These are phyloP conservation scores for Emergomyces africanus DNA, from an alignment of 2,329 filamentous ascomycete species.

Conservation along the genomic window DNA sequence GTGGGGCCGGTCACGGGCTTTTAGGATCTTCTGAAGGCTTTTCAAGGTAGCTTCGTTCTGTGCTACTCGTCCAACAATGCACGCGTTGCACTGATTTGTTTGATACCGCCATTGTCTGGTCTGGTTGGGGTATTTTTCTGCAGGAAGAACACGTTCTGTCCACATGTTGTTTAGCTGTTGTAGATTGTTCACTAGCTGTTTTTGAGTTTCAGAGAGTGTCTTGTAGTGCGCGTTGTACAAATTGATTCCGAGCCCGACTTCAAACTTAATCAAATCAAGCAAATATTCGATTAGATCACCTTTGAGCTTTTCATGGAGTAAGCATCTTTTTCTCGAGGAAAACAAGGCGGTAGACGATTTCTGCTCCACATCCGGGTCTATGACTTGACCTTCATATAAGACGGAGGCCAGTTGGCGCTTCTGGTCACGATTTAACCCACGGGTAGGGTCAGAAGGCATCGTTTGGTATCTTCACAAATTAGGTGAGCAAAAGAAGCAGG, in stretches of 20 bases:
- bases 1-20: background rate
- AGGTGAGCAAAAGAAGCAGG: background rate
- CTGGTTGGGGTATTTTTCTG: background rate
- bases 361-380: background rate
- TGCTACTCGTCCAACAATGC: background rate
- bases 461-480: background rate
- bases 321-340: background rate
- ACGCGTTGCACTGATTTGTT: background rate
- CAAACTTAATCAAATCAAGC: background rate
- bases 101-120: background rate
- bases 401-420: background rate
- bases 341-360: background rate
- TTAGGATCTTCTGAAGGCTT: background rate
- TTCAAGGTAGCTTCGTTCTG: background rate
- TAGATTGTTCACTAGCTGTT: background rate
- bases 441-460: background rate
- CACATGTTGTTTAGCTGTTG: background rate
- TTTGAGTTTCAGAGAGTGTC: background rate
- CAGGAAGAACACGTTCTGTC: background rate
- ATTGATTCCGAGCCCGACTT: background rate
- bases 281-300: background rate
- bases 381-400: background rate
- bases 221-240: too few relatives aligned
- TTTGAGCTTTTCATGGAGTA: background rate
- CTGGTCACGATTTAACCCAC: background rate